Percentiles rank a stretch among this genome's conserved stretches.
These are phyloP conservation scores for Gossypium ekmanianum DNA, from an alignment of 345 rosid genomes.

Conservation along the genomic window DNA sequence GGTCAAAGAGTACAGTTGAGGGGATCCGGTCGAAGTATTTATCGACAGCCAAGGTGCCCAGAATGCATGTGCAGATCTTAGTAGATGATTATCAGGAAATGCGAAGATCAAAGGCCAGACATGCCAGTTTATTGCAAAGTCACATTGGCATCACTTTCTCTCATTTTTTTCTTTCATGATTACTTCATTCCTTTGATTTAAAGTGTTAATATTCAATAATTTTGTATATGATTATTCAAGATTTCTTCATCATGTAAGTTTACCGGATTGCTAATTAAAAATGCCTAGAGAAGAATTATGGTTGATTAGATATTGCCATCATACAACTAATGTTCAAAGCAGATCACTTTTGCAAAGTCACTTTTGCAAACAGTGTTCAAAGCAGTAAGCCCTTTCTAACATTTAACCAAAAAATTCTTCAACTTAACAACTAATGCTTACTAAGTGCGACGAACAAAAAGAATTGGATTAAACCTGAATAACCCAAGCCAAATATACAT, in stretches of 20 bases:
- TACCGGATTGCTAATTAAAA: background rate
- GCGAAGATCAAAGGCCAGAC: background rate
- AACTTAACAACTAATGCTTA: background rate
- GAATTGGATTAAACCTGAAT: constrained; percentile 16
- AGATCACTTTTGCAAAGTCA: background rate
- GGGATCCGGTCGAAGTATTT: constrained; percentile 74
- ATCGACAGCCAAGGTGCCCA: constrained; percentile 78
- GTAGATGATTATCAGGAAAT: background rate
- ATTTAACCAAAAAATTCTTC: background rate
- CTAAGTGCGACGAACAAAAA: background rate
- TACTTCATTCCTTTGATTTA: background rate
- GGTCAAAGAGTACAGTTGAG: constrained; percentile 54
- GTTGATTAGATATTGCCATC: background rate
- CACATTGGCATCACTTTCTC: background rate
- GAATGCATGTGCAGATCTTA: constrained; percentile 60
- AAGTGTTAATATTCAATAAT: background rate
- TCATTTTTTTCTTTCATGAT: background rate
- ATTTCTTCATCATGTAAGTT: background rate
- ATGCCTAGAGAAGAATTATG: background rate
- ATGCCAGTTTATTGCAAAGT: background rate
- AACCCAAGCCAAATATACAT: constrained; percentile 7
- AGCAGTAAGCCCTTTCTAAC: background rate
- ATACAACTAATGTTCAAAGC: background rate
- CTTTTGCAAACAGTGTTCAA: constrained; percentile 12
- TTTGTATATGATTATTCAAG: background rate